These are phyloP conservation scores for Alternaria metachromatica DNA, from an alignment of 2,329 filamentous ascomycete species.

Conservation along the genomic window DNA sequence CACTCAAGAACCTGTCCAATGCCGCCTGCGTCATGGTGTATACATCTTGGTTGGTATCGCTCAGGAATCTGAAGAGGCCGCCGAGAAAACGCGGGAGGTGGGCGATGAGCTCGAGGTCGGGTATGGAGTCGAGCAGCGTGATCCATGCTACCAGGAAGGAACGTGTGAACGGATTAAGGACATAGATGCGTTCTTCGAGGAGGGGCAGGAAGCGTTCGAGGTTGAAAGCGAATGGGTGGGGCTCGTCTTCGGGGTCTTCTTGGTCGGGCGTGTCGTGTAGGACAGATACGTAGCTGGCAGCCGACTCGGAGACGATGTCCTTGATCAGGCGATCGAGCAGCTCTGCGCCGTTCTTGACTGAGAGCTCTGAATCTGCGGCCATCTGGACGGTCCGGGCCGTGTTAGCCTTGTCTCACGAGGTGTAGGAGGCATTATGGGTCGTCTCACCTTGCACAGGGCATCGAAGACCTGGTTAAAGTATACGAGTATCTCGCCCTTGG, in stretches of 20 bases:
- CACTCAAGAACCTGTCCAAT: conserved; percentile 85
- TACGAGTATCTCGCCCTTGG: conserved; percentile 93
- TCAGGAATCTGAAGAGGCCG: conserved; percentile 88
- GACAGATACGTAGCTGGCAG: conserved; percentile 91
- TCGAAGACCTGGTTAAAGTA: conserved; percentile 99
- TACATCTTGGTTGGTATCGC: conserved; percentile 91
- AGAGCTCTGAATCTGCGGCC: conserved; percentile 92
- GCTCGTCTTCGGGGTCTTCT: conserved; percentile 40
- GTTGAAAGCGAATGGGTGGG: conserved; percentile 72
- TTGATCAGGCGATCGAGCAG: conserved; percentile 93
- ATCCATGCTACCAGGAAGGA: conserved; percentile 98
- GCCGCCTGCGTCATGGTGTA: conserved; percentile 89
- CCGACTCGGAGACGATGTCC: conserved; percentile 94
- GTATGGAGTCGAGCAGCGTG: conserved; percentile 91
- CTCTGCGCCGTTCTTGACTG: conserved; percentile 97
- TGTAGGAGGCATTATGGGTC: not conserved
- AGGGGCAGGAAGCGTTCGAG: conserved; percentile 89
- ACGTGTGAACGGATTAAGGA: conserved; percentile 91
- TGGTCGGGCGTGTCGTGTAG: conserved; percentile 68
- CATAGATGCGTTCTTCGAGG: conserved; percentile 90
- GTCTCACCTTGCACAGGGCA: conserved; percentile 85
- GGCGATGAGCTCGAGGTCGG: conserved; percentile 91
- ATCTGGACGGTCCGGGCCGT: conserved; percentile 62
- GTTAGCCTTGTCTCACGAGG: conserved; percentile 23
- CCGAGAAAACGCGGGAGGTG: conserved; percentile 91